phyloP scores from a whole-genome alignment of 169 alveolate species.

The Eimeria necatrix region DNA sequence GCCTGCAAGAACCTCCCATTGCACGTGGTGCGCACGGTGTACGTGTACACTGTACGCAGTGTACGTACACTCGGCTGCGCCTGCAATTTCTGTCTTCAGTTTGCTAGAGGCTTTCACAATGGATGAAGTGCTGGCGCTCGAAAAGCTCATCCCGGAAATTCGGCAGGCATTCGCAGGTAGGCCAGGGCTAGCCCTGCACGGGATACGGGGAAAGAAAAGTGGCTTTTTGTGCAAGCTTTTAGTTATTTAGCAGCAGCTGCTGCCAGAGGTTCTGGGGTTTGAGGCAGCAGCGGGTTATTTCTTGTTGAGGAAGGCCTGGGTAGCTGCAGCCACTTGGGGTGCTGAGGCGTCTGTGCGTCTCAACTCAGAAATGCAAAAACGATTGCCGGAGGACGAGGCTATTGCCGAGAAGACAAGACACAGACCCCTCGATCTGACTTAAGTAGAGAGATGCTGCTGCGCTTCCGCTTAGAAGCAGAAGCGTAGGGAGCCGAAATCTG shows the following conservation, averaged over 20 bases:
- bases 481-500: too few relatives aligned
- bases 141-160: constrained; percentile 67
- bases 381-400: constrained; percentile 50
- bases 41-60: neutral
- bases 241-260: too few relatives aligned
- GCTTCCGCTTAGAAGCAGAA: too few relatives aligned
- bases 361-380: constrained; percentile 16
- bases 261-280: too few relatives aligned
- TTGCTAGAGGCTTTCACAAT: constrained; percentile 72
- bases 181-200: neutral
- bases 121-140: constrained; percentile 79
- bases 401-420: constrained; percentile 15
- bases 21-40: neutral
- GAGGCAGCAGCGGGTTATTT: too few relatives aligned
- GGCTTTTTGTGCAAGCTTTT: too few relatives aligned
- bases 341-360: too few relatives aligned
- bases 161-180: constrained; percentile 72
- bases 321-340: too few relatives aligned
- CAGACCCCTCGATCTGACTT: constrained; percentile 30
- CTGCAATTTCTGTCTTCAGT: constrained; percentile 21
- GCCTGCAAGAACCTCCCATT: neutral
- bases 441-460: neutral
- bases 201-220: too few relatives aligned
- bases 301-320: too few relatives aligned
- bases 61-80: neutral